Evolutionary conservation across 2,329 filamentous ascomycete genomes (phyloP).

Genomic region (Pseudogymnoascus pannorum): DNA sequence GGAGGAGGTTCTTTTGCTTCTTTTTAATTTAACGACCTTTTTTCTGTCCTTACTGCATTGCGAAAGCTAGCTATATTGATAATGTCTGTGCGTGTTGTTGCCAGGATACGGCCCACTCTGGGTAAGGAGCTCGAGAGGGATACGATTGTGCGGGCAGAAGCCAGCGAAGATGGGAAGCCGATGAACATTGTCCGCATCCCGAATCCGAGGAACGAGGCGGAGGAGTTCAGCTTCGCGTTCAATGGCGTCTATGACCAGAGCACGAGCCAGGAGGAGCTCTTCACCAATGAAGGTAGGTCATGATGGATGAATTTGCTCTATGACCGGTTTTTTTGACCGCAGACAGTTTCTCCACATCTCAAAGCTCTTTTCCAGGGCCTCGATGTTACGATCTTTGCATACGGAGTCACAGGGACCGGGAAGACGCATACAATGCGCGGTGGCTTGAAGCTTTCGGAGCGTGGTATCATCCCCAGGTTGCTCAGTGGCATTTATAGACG

Average conservation of each 20-base stretch:
- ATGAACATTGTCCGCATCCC: conserved; percentile 76
- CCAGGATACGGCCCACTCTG: conserved; percentile 81
- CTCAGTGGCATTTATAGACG: conserved; percentile 80
- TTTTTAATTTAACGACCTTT: background rate
- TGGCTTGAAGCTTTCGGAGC: conserved; percentile 74
- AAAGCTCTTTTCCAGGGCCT: conserved; percentile 88
- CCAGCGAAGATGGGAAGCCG: conserved; percentile 51
- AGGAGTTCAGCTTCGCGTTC: conserved; percentile 92
- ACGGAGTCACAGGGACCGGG: conserved; percentile 86
- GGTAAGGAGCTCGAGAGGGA: conserved; percentile 81
- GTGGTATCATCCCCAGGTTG: conserved; percentile 80
- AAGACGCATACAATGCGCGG: conserved; percentile 97
- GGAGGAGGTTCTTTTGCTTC: conserved; percentile 9
- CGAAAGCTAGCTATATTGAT: conserved; percentile 3
- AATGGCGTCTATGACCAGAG: conserved; percentile 81
- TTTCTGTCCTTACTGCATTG: conserved; percentile 6
- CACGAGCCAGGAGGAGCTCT: conserved; percentile 78
- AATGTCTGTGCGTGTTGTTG: conserved; percentile 76
- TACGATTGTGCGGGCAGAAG: conserved; percentile 68
- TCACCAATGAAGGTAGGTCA: conserved; percentile 72
- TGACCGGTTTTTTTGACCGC: conserved; percentile 14
- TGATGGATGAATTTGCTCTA: conserved; percentile 2
- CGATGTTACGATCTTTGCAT: conserved; percentile 85
- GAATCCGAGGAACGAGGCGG: conserved; percentile 83
- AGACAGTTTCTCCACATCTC: conserved; percentile 73